Evolutionary conservation across 2,329 filamentous ascomycete genomes (phyloP).

Genomic region (Teratosphaeriaceae sp.): DNA sequence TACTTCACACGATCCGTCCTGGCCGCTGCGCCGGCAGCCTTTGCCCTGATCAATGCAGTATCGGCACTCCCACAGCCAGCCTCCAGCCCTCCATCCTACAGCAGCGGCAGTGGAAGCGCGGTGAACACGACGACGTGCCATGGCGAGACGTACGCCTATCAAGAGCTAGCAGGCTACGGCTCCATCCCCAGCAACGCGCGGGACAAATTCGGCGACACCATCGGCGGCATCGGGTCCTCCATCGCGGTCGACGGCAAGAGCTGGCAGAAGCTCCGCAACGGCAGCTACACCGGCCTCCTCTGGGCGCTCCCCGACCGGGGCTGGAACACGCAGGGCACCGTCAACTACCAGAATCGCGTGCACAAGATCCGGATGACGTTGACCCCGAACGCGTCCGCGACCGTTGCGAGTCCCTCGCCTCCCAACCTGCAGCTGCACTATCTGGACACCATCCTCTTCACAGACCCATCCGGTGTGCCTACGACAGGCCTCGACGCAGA

Average conservation of each 20-base stretch:
- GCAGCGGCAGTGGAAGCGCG: neutral
- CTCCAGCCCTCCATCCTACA: neutral
- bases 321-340: conserved; percentile 62
- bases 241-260: conserved; percentile 55
- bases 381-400: conserved; percentile 47
- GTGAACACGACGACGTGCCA: conserved; percentile 44
- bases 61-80: neutral
- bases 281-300: conserved; percentile 54
- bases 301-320: conserved; percentile 54
- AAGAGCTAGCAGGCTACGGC: conserved; percentile 61
- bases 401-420: conserved; percentile 44
- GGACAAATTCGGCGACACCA: conserved; percentile 64
- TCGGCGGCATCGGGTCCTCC: conserved; percentile 60
- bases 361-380: conserved; percentile 61
- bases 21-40: neutral
- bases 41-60: neutral
- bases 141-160: conserved; percentile 57
- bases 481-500: conserved; percentile 60
- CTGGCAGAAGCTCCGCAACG: conserved; percentile 49
- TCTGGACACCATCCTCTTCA: conserved; percentile 58
- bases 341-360: conserved; percentile 61
- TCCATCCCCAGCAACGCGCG: conserved; percentile 49
- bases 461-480: conserved; percentile 55
- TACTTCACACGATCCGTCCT: neutral
- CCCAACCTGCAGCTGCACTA: conserved; percentile 60